Conservation (phyloP, 805 yeast genomes). For the Saccharomycopsis fibuligera region DNA sequence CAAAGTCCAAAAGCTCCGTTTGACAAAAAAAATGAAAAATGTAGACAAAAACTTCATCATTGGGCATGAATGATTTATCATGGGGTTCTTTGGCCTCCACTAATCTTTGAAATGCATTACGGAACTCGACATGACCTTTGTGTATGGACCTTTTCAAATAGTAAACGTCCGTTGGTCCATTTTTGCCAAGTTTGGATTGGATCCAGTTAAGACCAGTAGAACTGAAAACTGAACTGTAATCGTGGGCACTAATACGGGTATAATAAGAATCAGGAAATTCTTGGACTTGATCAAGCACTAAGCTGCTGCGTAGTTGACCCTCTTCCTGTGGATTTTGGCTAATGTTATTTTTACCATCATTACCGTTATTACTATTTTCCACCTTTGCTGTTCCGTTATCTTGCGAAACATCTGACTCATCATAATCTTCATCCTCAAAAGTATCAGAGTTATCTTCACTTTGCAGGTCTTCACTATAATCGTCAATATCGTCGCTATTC, state of each 20-base stretch:
- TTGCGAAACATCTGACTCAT: not conserved
- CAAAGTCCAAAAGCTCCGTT: not conserved
- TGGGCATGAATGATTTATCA: not conserved
- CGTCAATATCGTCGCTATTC: too few species aligned
- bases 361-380: not conserved
- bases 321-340: too few species aligned
- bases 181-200: not conserved
- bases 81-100: not conserved
- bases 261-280: too few species aligned
- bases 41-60: not conserved
- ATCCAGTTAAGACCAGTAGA: not conserved
- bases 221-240: not conserved
- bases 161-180: not conserved
- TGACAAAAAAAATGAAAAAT: not conserved
- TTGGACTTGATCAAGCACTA: too few species aligned
- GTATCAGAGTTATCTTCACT: not conserved
- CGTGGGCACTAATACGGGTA: too few species aligned
- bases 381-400: not conserved
- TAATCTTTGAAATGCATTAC: not conserved
- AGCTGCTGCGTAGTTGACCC: too few species aligned
- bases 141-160: not conserved
- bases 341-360: not conserved
- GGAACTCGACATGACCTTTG: not conserved
- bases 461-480: too few species aligned
- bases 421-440: not conserved